Evolutionary conservation across 2,329 filamentous ascomycete species (phyloP).

Genomic region (Fusarium paranaense): DNA sequence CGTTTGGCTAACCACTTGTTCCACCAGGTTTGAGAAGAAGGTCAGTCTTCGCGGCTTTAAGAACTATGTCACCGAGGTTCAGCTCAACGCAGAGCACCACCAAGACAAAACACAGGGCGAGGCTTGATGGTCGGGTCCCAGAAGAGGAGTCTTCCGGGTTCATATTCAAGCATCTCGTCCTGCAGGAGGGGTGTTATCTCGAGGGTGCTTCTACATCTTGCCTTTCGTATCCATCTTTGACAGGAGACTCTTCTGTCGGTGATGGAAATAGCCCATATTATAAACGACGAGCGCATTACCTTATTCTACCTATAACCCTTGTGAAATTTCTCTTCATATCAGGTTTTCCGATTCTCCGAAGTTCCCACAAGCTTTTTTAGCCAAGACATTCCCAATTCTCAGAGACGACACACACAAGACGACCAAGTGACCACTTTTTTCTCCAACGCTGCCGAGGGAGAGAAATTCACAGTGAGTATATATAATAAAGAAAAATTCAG

Average conservation of each 20-base stretch:
- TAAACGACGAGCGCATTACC: background rate
- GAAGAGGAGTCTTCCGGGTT: too few species aligned
- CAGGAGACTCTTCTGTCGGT: background rate
- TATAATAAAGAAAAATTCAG: background rate
- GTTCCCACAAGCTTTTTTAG: background rate
- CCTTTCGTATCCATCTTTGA: background rate
- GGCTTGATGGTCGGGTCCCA: background rate
- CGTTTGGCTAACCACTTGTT: background rate
- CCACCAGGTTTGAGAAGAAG: constrained; percentile 20
- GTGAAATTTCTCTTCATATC: background rate
- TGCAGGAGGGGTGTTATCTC: background rate
- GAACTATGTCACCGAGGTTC: constrained; percentile 25
- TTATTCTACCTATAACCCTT: background rate
- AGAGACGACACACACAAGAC: background rate
- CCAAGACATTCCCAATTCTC: too few species aligned
- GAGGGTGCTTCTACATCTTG: background rate
- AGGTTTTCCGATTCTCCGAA: background rate
- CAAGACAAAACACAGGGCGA: background rate
- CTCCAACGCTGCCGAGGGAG: background rate
- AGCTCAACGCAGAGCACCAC: background rate
- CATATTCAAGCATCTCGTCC: background rate
- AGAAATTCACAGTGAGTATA: background rate
- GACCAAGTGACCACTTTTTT: background rate
- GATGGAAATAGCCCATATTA: background rate
- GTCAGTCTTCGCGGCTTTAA: constrained; percentile 20